Evolutionary conservation across 768 basidiomycete genomes (phyloP), one percentile per base, ranked within the genome.

Genomic region (Boletus rubescentipes): DNA sequence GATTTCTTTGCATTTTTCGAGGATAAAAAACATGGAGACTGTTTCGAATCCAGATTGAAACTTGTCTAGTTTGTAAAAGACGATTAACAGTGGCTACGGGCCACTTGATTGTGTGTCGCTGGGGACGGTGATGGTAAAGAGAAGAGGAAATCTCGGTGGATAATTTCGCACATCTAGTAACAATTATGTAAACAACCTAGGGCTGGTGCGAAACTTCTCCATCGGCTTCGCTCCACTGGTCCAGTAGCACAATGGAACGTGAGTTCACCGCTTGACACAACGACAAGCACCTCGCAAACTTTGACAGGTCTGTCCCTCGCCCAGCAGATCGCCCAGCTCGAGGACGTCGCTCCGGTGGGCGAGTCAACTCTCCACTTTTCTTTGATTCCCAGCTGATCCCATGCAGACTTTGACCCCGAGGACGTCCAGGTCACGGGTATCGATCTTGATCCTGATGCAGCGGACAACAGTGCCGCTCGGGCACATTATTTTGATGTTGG

Each of bases 401-500:
- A 42, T 54, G 37, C 63, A 89, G 89, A 91, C 64, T 77, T 83
- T 63, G 90, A 93, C 69, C 87, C 86, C 11, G 92, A 93, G 67
- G 84, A 86, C 58, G 65, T 79, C 12, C 75, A 78, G 52, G 67
- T 61, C 43, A 75, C 77, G 55, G 80, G 75, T 31, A 66, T 71
- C 18, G 76, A 81, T 60, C 68, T 70, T 15, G 69, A 73, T 64
- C 30, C 14, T 43, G 75, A 80, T 56, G 52, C 54, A 21, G 58
- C 57, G 40, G 66, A 79, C 39, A 57, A 69, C 35, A 68, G 62
- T 36, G 75, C 72, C 14, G 77, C 73, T 0, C 77, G 87, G 61
- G 86, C 86, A 61, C 93, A 96, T 71, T 97, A 96, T 69, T 65
- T 92, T 39, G 84, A 89, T 61, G 90, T 95, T 36, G 91, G 90